Base-by-base conservation (phyloP, 23 red algal genomes). In the Gracilaria domingensis region DNA sequence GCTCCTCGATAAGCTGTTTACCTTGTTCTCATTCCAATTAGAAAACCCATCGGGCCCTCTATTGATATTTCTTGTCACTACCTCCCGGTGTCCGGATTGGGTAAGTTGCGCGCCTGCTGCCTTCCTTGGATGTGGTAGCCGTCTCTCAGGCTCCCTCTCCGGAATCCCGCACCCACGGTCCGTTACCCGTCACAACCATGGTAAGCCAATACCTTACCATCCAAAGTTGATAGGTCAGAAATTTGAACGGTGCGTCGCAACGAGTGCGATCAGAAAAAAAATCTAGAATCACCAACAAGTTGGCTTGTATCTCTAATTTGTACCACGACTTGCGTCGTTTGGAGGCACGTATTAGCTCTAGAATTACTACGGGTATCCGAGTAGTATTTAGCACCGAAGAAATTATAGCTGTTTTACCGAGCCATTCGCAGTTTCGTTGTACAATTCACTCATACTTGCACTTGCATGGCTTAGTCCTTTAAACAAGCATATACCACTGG, bases 291-390 rank as follows among this genome's bases (percentile, higher is more conserved):
- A 26, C 93, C 33, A 32, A 85, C 38, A 75, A 67, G 32, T 60
- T 82, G 51, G 72, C 40, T 84, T 56, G 51, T 85, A 76, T 91
- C 3, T 83, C 86, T 70, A 90, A 91, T 95, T 54, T 87, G 80
- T 91, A 79, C 79, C 66, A 85, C 75, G 37, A 37, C 77, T 48
- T 66, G 6, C 50, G 0, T 49, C 70, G 55, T 65, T 88, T 73
- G 23, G n/a, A 34, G 75, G 81, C 88, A 92, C 70, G 87, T 96
- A 96, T 92, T 96, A 96, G 94, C 94, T 96, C 78, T 96, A 92
- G 94, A 87, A 92, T 87, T 88, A 79, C 35, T 79, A 79, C 50
- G 50, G 75, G 28, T 79, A 79, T 79, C 75, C 40, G 50, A 79
- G 45, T 79, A 79, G 75, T 79, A 79, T 54, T 79, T 79, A 54